phyloP scores from a whole-genome alignment of 1,139 yeast species.

The Kluyveromyces sp. region DNA sequence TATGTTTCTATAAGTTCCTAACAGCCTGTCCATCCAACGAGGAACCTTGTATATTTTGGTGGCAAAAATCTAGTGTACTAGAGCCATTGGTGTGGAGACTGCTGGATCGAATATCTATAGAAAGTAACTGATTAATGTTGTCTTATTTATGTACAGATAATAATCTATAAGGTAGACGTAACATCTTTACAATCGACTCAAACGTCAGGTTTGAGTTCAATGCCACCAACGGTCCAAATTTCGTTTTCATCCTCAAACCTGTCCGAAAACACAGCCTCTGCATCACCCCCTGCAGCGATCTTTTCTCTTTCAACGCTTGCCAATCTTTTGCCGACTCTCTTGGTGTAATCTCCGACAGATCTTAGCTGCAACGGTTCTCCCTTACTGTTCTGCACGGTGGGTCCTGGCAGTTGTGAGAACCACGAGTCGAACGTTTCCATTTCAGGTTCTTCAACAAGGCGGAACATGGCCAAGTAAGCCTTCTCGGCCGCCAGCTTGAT shows the following conservation, averaged over 20 bases:
- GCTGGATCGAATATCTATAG: constrained; percentile 15
- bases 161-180: not conserved
- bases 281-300: constrained; percentile 86
- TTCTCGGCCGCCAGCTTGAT: constrained; percentile 92
- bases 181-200: too few species aligned
- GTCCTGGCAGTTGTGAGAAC: constrained; percentile 35
- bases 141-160: not conserved
- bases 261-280: constrained; percentile 76
- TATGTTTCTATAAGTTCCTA: constrained; percentile 13
- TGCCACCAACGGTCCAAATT: constrained; percentile 81
- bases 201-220: constrained; percentile 35
- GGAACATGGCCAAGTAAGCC: constrained; percentile 69
- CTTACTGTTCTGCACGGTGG: constrained; percentile 35
- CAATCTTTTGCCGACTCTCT: constrained; percentile 76
- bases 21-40: constrained; percentile 17
- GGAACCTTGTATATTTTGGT: constrained; percentile 19
- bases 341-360: constrained; percentile 80
- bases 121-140: not conserved
- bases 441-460: constrained; percentile 65
- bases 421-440: constrained; percentile 53
- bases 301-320: constrained; percentile 84
- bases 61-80: constrained; percentile 20
- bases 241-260: constrained; percentile 79
- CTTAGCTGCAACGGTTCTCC: constrained; percentile 56
- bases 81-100: constrained; percentile 24